phyloP scores from a whole-genome alignment of 805 yeast species.

The Blastobotrys parvus region DNA sequence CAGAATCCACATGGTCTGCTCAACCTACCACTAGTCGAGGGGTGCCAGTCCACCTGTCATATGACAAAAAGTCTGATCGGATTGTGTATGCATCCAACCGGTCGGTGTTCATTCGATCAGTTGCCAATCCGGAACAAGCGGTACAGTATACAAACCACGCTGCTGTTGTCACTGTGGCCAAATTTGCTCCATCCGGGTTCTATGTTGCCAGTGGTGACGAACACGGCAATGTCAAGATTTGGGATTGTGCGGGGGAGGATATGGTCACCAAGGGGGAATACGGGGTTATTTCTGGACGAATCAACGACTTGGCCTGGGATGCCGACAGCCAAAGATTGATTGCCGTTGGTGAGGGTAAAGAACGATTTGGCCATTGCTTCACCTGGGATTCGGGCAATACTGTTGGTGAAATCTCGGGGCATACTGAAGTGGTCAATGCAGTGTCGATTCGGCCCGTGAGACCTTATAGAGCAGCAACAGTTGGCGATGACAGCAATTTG shows the following conservation, averaged over 20 bases:
- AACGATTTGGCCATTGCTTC: slow-evolving; percentile 84
- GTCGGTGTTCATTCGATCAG: slow-evolving; percentile 62
- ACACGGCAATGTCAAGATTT: slow-evolving; percentile 78
- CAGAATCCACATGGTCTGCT: slow-evolving; percentile 49
- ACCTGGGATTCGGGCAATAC: slow-evolving; percentile 93
- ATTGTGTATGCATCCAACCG: slow-evolving; percentile 79
- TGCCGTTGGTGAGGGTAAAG: slow-evolving; percentile 93
- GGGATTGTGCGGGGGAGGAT: slow-evolving; percentile 59
- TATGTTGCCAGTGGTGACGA: slow-evolving; percentile 90
- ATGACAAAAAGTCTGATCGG: slow-evolving; percentile 58
- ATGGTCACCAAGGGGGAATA: slow-evolving; percentile 69
- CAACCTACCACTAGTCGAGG: slow-evolving; percentile 73
- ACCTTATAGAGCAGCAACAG: slow-evolving; percentile 92
- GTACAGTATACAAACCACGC: slow-evolving; percentile 71
- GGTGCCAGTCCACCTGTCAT: slow-evolving; percentile 61
- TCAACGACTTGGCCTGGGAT: slow-evolving; percentile 87
- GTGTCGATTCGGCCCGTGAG: slow-evolving; percentile 77
- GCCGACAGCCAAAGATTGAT: slow-evolving; percentile 76
- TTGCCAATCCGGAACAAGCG: slow-evolving; percentile 42
- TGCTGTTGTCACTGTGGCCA: slow-evolving; percentile 68
- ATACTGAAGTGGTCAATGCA: slow-evolving; percentile 72
- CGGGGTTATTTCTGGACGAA: slow-evolving; percentile 69
- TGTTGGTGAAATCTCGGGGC: slow-evolving; percentile 95
- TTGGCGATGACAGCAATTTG: slow-evolving; percentile 76
- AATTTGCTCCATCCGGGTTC: slow-evolving; percentile 82